Percentiles rank a stretch among this genome's conserved stretches.
phyloP scores from a whole-genome alignment of 2,329 filamentous ascomycete species.

The Diaporthe vexans region DNA sequence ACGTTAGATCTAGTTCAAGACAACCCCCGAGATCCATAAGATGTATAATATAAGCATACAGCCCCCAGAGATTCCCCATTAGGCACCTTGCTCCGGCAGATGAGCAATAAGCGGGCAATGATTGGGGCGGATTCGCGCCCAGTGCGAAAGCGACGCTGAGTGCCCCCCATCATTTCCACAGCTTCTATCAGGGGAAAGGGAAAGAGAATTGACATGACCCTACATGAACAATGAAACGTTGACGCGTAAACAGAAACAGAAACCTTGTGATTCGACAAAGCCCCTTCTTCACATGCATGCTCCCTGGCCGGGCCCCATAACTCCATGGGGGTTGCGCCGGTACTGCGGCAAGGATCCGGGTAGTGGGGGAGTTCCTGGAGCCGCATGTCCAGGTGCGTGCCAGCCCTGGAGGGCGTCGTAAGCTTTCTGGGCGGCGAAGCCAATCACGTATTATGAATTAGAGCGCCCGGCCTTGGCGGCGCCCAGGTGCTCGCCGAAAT shows the following conservation, averaged over 20 bases:
- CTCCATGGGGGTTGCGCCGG: neutral
- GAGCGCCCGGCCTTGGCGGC: constrained; percentile 38
- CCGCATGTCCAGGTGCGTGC: neutral
- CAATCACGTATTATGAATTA: constrained; percentile 46
- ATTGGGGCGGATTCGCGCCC: neutral
- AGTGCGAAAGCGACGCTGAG: neutral
- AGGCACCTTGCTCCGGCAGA: neutral
- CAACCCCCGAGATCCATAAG: constrained; percentile 15
- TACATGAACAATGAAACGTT: constrained; percentile 15
- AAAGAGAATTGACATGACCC: neutral
- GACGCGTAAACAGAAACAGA: constrained; percentile 35
- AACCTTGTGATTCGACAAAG: constrained; percentile 5
- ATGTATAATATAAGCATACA: constrained; percentile 30
- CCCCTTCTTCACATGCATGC: neutral
- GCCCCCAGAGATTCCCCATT: constrained; percentile 2
- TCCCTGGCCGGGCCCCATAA: neutral
- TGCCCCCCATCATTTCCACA: neutral
- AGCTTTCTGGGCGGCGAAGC: constrained; percentile 20
- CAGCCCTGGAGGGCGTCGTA: constrained; percentile 31
- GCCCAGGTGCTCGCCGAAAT: constrained; percentile 17
- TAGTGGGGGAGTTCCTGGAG: constrained; percentile 31
- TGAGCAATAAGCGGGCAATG: constrained; percentile 18
- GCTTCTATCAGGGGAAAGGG: neutral
- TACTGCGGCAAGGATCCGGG: neutral
- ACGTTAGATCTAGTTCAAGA: constrained; percentile 9